Evolutionary conservation across 768 basidiomycete species (phyloP).

Genomic region (Mycena galericulata): DNA sequence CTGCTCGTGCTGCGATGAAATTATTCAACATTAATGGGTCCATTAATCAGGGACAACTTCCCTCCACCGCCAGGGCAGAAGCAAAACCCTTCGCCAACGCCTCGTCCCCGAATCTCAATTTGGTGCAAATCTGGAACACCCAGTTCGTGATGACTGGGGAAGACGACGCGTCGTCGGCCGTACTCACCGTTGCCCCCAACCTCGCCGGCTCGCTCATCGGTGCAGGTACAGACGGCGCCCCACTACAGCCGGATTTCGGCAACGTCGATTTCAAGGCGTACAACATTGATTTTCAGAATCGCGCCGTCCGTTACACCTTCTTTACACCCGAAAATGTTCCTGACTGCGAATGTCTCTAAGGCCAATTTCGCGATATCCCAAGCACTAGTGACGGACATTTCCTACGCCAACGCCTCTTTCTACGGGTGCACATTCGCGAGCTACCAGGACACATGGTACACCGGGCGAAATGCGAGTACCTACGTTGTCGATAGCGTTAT

Average conservation of each 20-base stretch:
- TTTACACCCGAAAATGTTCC: constrained; percentile 1
- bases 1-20: background rate
- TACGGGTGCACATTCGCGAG: constrained; percentile 72
- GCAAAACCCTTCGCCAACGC: constrained; percentile 56
- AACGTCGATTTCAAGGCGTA: constrained; percentile 71
- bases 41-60: constrained; percentile 62
- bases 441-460: constrained; percentile 77
- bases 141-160: constrained; percentile 54
- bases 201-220: constrained; percentile 70
- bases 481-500: constrained; percentile 73
- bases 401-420: constrained; percentile 76
- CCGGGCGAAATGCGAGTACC: constrained; percentile 67
- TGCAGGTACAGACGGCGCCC: constrained; percentile 69
- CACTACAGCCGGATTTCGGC: constrained; percentile 62
- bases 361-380: constrained; percentile 71
- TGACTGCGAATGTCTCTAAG: no score
- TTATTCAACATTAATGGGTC: background rate
- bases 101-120: constrained; percentile 60
- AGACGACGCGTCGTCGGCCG: constrained; percentile 71
- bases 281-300: constrained; percentile 75
- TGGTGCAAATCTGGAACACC: constrained; percentile 67
- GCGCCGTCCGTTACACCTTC: constrained; percentile 58
- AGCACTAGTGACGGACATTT: constrained; percentile 71
- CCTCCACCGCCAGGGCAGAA: constrained; percentile 45
- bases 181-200: constrained; percentile 67